These are phyloP conservation scores for Salix suchowensis DNA, from an alignment of 345 rosid species.

Conservation along the genomic window DNA sequence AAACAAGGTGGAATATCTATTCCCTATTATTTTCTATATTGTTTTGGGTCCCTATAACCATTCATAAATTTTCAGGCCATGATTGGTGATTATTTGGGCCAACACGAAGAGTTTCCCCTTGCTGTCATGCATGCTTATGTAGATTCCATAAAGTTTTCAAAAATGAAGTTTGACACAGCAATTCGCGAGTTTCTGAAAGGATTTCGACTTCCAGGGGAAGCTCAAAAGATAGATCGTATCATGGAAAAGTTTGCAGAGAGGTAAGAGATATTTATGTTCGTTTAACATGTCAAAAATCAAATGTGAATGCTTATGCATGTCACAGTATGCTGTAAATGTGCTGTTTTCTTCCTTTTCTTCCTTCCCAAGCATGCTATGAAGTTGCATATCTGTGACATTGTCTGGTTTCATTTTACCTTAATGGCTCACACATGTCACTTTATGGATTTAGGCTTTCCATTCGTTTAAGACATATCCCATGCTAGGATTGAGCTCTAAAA, in stretches of 20 bases:
- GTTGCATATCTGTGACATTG: not conserved
- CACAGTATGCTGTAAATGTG: not conserved
- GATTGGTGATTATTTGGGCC: conserved; percentile 96
- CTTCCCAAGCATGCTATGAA: not conserved
- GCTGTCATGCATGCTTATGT: conserved; percentile 98
- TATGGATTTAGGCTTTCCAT: not conserved
- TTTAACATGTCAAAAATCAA: too few species aligned
- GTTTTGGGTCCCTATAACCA: conserved; percentile 28
- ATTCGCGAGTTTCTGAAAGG: conserved; percentile 92
- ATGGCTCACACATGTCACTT: not conserved
- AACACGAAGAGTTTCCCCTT: conserved; percentile 94
- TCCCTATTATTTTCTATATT: conserved; percentile 14
- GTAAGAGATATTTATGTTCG: conserved; percentile 29
- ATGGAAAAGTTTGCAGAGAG: conserved; percentile 99
- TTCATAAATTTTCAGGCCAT: conserved; percentile 59
- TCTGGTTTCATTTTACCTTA: not conserved
- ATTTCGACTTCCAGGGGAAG: conserved; percentile 98
- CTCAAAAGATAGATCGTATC: conserved; percentile 97
- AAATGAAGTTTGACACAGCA: conserved; percentile 80
- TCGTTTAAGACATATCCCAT: not conserved
- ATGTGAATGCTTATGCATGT: too few species aligned
- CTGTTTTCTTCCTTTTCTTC: not conserved
- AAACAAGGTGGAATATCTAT: conserved; percentile 58
- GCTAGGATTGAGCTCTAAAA: not conserved
- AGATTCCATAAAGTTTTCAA: conserved; percentile 82